phyloP scores from a whole-genome alignment of 2,329 filamentous ascomycete species.

The Fusarium avenaceum region DNA sequence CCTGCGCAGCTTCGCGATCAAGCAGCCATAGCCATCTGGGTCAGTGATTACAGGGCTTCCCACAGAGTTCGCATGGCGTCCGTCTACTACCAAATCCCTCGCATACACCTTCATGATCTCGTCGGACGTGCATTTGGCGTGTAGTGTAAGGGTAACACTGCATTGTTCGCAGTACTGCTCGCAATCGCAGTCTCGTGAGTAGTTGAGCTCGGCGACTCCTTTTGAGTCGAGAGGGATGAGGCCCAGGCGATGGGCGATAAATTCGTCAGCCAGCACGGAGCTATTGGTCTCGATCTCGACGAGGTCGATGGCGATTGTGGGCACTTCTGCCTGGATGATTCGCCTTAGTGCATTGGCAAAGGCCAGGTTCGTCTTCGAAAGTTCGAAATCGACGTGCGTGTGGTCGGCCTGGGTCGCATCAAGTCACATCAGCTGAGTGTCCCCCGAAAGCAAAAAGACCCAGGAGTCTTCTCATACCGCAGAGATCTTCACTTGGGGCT shows the following conservation, averaged over 20 bases:
- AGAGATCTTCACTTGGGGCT: conserved; percentile 71
- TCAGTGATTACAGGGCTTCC: conserved; percentile 89
- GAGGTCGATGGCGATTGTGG: conserved; percentile 93
- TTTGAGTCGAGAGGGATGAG: conserved; percentile 89
- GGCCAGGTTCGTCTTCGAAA: conserved; percentile 88
- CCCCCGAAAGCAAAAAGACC: conserved; percentile 10
- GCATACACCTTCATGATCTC: conserved; percentile 96
- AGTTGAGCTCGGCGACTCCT: conserved; percentile 84
- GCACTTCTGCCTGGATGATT: conserved; percentile 92
- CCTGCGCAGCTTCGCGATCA: conserved; percentile 91
- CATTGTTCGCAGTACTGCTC: conserved; percentile 95
- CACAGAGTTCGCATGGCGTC: conserved; percentile 78
- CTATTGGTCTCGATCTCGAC: conserved; percentile 95
- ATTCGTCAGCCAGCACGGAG: conserved; percentile 96
- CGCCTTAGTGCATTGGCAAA: conserved; percentile 95
- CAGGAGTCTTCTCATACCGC: conserved; percentile 59
- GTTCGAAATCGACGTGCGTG: conserved; percentile 89
- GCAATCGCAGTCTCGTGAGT: conserved; percentile 95
- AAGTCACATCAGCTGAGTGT: conserved; percentile 42
- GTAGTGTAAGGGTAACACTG: conserved; percentile 84
- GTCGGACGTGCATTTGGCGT: conserved; percentile 87
- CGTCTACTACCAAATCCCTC: conserved; percentile 82
- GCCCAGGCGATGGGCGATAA: conserved; percentile 91
- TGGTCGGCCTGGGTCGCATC: conserved; percentile 74
- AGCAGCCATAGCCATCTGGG: conserved; percentile 81